Evolutionary conservation across 2,329 filamentous ascomycete species (phyloP).

Genomic region (Macrophomina phaseolina): DNA sequence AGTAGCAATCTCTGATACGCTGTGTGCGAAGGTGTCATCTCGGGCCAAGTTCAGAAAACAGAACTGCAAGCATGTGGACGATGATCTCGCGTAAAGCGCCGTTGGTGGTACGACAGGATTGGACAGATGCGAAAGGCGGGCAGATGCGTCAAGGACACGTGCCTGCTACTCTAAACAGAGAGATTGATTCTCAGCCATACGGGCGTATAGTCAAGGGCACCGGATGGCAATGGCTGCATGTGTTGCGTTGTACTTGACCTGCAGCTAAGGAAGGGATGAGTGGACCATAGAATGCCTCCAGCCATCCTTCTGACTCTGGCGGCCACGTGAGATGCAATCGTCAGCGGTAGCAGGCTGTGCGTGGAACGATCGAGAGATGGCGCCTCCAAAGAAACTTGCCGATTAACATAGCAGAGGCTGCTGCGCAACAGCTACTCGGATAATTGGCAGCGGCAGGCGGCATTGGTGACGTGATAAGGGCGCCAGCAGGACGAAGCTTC

Average conservation of each 20-base stretch:
- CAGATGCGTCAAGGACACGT: slow-evolving; percentile 7
- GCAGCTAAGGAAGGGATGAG: background rate
- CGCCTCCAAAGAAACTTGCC: background rate
- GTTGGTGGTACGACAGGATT: background rate
- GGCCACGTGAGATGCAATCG: slow-evolving; percentile 23
- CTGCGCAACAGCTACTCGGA: slow-evolving; percentile 4
- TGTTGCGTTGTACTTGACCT: background rate
- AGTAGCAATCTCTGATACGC: background rate
- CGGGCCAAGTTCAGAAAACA: slow-evolving; percentile 1
- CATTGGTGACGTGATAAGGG: background rate
- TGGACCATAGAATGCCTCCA: slow-evolving; percentile 14
- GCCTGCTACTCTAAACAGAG: background rate
- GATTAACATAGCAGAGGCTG: background rate
- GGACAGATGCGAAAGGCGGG: background rate
- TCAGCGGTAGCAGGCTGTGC: background rate
- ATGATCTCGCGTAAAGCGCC: slow-evolving; percentile 21
- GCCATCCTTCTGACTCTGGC: slow-evolving; percentile 3
- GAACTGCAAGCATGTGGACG: slow-evolving; percentile 3
- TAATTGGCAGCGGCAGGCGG: slow-evolving; percentile 13
- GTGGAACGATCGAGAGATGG: background rate
- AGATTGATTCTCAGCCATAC: background rate
- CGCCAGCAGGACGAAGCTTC: background rate
- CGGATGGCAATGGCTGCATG: background rate
- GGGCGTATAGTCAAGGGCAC: background rate
- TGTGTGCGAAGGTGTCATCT: slow-evolving; percentile 3